Base-by-base conservation (phyloP, 2,329 filamentous ascomycete species). In the Escovopsis sp. region DNA sequence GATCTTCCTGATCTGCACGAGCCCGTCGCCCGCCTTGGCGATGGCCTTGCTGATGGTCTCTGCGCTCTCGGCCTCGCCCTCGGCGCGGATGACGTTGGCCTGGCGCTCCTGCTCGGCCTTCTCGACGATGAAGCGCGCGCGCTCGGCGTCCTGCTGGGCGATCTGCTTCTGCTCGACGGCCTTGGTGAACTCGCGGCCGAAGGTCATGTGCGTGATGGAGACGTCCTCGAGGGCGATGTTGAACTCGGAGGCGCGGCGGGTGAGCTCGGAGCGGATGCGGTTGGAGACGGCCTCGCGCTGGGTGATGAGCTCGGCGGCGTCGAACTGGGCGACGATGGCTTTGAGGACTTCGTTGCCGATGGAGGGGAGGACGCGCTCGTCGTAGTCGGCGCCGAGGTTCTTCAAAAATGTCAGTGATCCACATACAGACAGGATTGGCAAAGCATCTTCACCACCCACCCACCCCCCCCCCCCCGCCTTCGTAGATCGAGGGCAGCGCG, bases 161-260 rank as follows among this genome's bases (percentile, higher is more conserved):
- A 98, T 98, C 70, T 98, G 90, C 77, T 98, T 98, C 75, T 98
- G 90, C 68, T 98, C 90, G 52, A 98, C 90, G 45, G 90, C 90
- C 61, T 84, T 83, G 41, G 90, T 98, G 70, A 98, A 98, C 63
- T 98, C 90, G 61, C 88, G 88, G 49, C 90, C 90, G 57, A 98
- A 98, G 35, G 90, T 98, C 90, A 98, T 98, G 72, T 98, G 90
- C 42, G 90, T 98, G 62, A 98, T 98, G 55, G 85, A 93, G 41
- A 98, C 90, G 55, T 98, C 90, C 64, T 98, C 90, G 36, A 98
- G 83, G 19, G 86, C 85, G 55, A 98, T 98, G 70, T 98, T 94
- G 76, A 98, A 98, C 62, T 98, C 90, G 52, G 79, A 67, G 33
- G 90, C 90, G 52, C 90, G 87, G 66, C 81, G 86, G 55, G 90